Evolutionary conservation across 352 stramenopile genomes (phyloP).

Genomic region (Thalassiosira hispida): DNA sequence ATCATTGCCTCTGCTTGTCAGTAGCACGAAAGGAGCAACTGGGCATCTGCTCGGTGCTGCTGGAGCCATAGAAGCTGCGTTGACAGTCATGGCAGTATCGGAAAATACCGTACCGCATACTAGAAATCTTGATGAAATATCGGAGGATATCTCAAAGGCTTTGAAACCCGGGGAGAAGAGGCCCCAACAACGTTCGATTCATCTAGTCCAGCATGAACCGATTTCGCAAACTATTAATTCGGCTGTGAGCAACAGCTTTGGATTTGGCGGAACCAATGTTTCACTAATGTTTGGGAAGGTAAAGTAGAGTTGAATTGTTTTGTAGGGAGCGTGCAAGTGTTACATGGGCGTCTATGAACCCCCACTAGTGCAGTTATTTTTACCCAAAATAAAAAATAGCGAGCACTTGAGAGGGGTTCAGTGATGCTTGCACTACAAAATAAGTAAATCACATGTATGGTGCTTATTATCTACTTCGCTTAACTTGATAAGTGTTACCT

Average conservation of each 20-base stretch:
- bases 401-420: too few relatives aligned
- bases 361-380: too few relatives aligned
- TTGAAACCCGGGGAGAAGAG: slow-evolving; percentile 64
- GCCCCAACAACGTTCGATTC: slow-evolving; percentile 12
- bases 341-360: too few relatives aligned
- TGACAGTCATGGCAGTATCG: slow-evolving; percentile 92
- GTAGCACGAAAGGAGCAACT: slow-evolving; percentile 90
- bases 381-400: too few relatives aligned
- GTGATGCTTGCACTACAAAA: too few relatives aligned
- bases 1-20: slow-evolving; percentile 69
- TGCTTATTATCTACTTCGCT: too few relatives aligned
- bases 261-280: slow-evolving; percentile 96
- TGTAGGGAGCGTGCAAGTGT: too few relatives aligned
- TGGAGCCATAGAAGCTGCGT: slow-evolving; percentile 94
- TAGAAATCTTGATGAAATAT: slow-evolving; percentile 89
- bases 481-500: too few relatives aligned
- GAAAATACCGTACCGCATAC: slow-evolving; percentile 87
- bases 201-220: slow-evolving; percentile 32
- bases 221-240: slow-evolving; percentile 71
- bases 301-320: slow-evolving; percentile 1
- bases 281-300: slow-evolving; percentile 78
- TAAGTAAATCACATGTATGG: too few relatives aligned
- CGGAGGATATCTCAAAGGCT: slow-evolving; percentile 48
- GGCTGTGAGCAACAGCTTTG: slow-evolving; percentile 95
- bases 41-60: slow-evolving; percentile 95